Evolutionary conservation across 1,284 basidiomycete genomes (phyloP).

Genomic region (Neolentinus lepideus): DNA sequence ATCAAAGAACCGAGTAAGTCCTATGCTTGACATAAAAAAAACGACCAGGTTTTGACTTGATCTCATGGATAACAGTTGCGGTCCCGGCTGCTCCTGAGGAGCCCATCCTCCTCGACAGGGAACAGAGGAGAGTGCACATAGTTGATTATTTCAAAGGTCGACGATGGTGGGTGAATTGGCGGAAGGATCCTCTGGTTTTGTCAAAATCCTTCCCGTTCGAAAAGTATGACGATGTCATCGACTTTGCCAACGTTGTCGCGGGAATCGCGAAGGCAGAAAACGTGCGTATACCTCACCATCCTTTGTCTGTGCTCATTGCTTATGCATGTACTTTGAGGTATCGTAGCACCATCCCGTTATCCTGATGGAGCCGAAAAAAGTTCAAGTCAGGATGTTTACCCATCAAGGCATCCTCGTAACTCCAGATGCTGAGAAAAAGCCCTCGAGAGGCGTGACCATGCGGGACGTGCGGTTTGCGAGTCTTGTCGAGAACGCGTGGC

Average conservation of each 20-base stretch:
- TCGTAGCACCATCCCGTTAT: background rate
- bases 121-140: no score
- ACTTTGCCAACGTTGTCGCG: background rate
- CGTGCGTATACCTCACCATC: background rate
- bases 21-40: no score
- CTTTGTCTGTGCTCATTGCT: background rate
- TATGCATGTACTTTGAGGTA: background rate
- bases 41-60: no score
- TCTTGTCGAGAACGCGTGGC: background rate
- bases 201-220: background rate
- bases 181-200: background rate
- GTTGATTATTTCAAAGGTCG: no score
- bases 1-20: no score
- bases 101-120: no score
- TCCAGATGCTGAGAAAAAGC: no score
- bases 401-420: no score
- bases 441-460: background rate
- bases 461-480: background rate
- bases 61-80: no score
- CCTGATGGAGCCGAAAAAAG: no score
- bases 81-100: no score
- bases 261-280: background rate
- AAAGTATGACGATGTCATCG: background rate
- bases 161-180: background rate
- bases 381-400: no score